Conservation (phyloP, 495 filamentous ascomycete genomes). For the Astrothelium subdiscretum region DNA sequence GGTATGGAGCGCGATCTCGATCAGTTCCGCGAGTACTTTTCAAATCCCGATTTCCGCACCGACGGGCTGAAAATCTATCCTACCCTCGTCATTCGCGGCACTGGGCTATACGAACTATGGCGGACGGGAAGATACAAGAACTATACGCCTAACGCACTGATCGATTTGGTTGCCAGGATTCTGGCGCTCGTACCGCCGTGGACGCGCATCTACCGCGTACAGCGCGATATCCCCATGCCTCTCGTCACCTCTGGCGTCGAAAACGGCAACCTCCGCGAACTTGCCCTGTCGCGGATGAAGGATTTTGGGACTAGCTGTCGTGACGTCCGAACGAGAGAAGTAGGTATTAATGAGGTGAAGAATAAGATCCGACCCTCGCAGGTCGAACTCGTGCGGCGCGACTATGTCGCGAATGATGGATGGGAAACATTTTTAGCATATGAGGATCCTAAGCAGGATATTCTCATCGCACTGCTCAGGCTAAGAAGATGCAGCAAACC, state of each 20-base stretch:
- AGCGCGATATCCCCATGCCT: slow-evolving; percentile 98
- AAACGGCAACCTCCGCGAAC: slow-evolving; percentile 90
- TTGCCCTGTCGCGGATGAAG: slow-evolving; percentile 91
- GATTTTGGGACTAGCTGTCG: slow-evolving; percentile 96
- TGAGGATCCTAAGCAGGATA: slow-evolving; percentile 97
- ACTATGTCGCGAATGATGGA: slow-evolving; percentile 88
- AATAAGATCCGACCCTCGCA: slow-evolving; percentile 94
- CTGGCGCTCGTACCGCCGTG: slow-evolving; percentile 89
- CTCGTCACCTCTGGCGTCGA: slow-evolving; percentile 93
- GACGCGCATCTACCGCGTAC: slow-evolving; percentile 97
- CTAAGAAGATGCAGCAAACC: slow-evolving; percentile 80
- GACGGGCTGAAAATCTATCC: slow-evolving; percentile 98
- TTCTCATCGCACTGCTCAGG: slow-evolving; percentile 82
- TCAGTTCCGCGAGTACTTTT: slow-evolving; percentile 96
- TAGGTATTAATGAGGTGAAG: slow-evolving; percentile 97
- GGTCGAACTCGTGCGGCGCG: slow-evolving; percentile 89
- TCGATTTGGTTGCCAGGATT: slow-evolving; percentile 91
- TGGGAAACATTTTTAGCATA: slow-evolving; percentile 99
- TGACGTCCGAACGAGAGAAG: slow-evolving; percentile 94
- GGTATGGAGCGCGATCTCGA: slow-evolving; percentile 96
- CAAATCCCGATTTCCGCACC: slow-evolving; percentile 92
- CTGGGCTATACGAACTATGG: slow-evolving; percentile 95
- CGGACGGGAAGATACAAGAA: slow-evolving; percentile 94
- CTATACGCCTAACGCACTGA: slow-evolving; percentile 91
- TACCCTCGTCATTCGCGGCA: slow-evolving; percentile 93